Percentiles rank a stretch among this genome's conserved stretches.
phyloP scores from a whole-genome alignment of 345 rosid species.

The Citrus medica region DNA sequence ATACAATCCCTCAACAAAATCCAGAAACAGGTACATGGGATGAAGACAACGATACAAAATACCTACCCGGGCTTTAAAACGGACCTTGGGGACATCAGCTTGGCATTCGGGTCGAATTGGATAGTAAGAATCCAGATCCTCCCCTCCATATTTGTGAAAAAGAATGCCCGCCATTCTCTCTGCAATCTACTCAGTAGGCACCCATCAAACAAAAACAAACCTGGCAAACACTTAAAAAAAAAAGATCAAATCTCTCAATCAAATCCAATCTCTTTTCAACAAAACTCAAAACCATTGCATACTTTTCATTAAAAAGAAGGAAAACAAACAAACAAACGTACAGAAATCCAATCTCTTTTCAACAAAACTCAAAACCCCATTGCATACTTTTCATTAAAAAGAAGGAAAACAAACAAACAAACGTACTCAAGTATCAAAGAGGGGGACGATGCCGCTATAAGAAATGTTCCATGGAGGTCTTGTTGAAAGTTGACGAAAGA shows the following conservation, averaged over 20 bases:
- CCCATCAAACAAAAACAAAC: conserved; percentile 5
- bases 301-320: too few relatives aligned
- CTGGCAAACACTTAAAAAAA: not conserved
- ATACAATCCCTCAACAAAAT: not conserved
- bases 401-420: not conserved
- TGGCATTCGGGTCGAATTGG: conserved; percentile 70
- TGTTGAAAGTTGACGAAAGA: not conserved
- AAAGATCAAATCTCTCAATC: not conserved
- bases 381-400: not conserved
- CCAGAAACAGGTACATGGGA: not conserved
- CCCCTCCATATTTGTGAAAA: conserved; percentile 47
- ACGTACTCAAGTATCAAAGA: not conserved
- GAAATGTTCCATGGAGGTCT: not conserved
- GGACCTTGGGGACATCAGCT: conserved; percentile 64
- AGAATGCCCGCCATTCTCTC: conserved; percentile 27
- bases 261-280: not conserved
- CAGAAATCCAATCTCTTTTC: not conserved
- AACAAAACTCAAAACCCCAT: not conserved
- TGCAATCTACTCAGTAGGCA: not conserved
- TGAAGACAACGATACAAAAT: not conserved
- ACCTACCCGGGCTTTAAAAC: conserved; percentile 67
- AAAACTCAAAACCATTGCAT: not conserved
- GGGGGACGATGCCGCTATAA: not conserved
- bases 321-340: not conserved
- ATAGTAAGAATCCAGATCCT: conserved; percentile 67